These are phyloP conservation scores for Rugosomyces carneus DNA, from an alignment of 1,284 basidiomycete species.

Conservation along the genomic window DNA sequence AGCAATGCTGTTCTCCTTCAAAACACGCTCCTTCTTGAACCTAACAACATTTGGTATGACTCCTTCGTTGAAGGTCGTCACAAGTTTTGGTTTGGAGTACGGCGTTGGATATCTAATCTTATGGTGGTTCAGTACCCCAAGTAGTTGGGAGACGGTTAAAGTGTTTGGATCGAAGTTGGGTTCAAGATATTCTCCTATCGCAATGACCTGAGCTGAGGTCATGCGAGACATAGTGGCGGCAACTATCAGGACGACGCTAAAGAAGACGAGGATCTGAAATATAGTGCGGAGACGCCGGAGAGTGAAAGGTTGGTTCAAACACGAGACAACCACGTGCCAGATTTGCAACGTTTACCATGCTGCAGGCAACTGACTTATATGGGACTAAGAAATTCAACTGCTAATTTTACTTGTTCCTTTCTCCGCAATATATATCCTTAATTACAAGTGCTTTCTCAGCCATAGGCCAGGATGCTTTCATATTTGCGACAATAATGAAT, in stretches of 20 bases:
- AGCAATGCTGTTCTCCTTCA: constrained; percentile 61
- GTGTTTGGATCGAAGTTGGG: constrained; percentile 76
- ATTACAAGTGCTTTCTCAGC: no score
- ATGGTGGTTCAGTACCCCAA: constrained; percentile 80
- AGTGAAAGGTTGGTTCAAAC: constrained; percentile 3
- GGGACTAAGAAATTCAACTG: no score
- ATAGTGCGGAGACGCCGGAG: no score
- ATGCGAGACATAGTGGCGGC: constrained; percentile 53
- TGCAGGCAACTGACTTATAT: no score
- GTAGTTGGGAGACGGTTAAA: constrained; percentile 77
- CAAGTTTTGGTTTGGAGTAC: constrained; percentile 83
- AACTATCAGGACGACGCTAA: constrained; percentile 3
- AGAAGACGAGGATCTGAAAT: no score
- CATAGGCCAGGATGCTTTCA: no score
- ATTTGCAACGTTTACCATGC: no score
- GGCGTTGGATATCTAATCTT: constrained; percentile 71
- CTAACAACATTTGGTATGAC: constrained; percentile 59
- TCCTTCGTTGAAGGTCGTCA: constrained; percentile 74
- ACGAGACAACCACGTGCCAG: constrained; percentile 10
- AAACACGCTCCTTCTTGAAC: constrained; percentile 59
- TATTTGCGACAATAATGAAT: no score
- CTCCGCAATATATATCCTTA: no score
- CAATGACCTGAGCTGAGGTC: constrained; percentile 67
- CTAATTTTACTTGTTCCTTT: no score
- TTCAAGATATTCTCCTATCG: constrained; percentile 74